A percentile compares a stretch with the other conserved stretches of the same genome.
phyloP scores from a whole-genome alignment of 345 rosid species.

The Diplotaxis tenuifolia region DNA sequence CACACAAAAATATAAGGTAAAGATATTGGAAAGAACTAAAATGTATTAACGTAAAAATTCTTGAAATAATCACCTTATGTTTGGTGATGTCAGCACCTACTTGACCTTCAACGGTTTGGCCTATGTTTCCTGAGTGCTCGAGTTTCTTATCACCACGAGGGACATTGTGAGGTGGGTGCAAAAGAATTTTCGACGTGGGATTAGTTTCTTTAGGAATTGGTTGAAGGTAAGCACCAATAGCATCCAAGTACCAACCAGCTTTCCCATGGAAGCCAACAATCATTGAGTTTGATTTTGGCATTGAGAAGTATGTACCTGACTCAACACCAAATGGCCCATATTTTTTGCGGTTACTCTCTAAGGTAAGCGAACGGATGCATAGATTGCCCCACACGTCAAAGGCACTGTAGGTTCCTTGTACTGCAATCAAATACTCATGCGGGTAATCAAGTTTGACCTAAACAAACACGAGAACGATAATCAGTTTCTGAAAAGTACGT shows the following conservation, averaged over 20 bases:
- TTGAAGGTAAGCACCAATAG: slow-evolving; percentile 65
- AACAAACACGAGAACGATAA: slow-evolving; percentile 14
- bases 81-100: slow-evolving; percentile 39
- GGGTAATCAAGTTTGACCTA: slow-evolving; percentile 75
- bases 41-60: background rate
- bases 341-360: slow-evolving; percentile 62
- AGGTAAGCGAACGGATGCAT: slow-evolving; percentile 63
- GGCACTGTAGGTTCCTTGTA: slow-evolving; percentile 65
- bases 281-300: slow-evolving; percentile 55
- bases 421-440: slow-evolving; percentile 63
- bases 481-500: slow-evolving; percentile 1
- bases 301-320: slow-evolving; percentile 62
- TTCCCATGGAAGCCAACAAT: slow-evolving; percentile 80
- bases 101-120: slow-evolving; percentile 39
- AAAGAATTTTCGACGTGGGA: slow-evolving; percentile 20
- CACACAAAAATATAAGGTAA: background rate
- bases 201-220: slow-evolving; percentile 40
- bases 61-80: slow-evolving; percentile 46
- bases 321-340: slow-evolving; percentile 84
- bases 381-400: slow-evolving; percentile 44
- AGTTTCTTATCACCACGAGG: slow-evolving; percentile 40
- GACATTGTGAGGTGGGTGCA: slow-evolving; percentile 35
- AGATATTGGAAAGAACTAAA: background rate
- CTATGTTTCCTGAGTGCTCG: slow-evolving; percentile 63
- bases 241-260: slow-evolving; percentile 67